These are phyloP conservation scores for Carex pumila DNA, from an alignment of 176 grass and related monocot genomes.

Conservation along the genomic window DNA sequence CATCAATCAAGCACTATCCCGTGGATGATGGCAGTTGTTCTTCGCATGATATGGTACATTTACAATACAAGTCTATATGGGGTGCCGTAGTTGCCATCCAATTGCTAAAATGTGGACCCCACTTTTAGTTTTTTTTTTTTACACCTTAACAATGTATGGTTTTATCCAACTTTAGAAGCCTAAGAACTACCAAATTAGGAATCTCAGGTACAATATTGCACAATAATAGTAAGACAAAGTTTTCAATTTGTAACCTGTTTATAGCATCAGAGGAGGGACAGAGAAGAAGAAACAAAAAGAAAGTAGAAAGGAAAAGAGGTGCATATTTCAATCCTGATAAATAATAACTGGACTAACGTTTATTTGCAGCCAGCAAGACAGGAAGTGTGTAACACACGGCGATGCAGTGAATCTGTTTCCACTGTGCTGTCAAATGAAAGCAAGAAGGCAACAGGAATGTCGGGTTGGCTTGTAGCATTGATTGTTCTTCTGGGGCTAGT, in stretches of 20 bases:
- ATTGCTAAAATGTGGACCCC: neutral
- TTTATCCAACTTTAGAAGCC: neutral
- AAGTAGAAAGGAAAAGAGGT: neutral
- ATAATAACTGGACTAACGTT: neutral
- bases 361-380: constrained; percentile 48
- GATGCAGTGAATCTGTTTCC: constrained; percentile 33
- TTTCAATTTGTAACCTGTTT: constrained; percentile 6
- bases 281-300: neutral
- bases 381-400: constrained; percentile 57
- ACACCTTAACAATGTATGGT: neutral
- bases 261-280: neutral
- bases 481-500: constrained; percentile 48
- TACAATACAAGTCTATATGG: neutral
- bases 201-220: neutral
- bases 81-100: neutral
- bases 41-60: constrained; percentile 47
- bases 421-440: constrained; percentile 25
- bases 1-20: constrained; percentile 56
- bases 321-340: neutral
- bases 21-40: constrained; percentile 69
- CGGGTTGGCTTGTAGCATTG: constrained; percentile 59
- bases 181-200: neutral
- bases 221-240: neutral
- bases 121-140: neutral
- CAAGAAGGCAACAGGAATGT: constrained; percentile 32